Evolutionary conservation across 768 basidiomycete genomes (phyloP).

Genomic region (Cystofilobasidium macerans): DNA sequence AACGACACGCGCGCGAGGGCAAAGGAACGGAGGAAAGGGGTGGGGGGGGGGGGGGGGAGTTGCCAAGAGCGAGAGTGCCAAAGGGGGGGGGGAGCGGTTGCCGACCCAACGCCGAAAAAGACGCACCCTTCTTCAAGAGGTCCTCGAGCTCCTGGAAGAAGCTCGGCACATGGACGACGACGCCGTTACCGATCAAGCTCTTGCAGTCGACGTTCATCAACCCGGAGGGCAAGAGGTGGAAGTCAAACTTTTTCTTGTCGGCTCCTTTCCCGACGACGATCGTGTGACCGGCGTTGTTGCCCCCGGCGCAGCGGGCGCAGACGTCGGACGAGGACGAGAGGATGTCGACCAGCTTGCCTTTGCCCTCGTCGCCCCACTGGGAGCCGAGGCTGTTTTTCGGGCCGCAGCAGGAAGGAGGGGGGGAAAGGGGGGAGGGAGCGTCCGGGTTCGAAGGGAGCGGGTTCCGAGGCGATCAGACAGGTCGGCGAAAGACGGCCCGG

Average conservation of each 20-base stretch:
- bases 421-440: no score
- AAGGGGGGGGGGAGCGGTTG: slow-evolving; percentile 3
- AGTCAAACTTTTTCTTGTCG: slow-evolving; percentile 74
- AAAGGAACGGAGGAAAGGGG: no score
- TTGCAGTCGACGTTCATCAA: slow-evolving; percentile 74
- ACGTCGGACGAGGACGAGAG: slow-evolving; percentile 78
- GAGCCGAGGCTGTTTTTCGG: slow-evolving; percentile 40
- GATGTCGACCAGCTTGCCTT: slow-evolving; percentile 84
- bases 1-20: no score
- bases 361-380: slow-evolving; percentile 43
- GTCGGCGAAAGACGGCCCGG: no score
- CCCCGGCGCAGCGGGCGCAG: slow-evolving; percentile 92
- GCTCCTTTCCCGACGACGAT: slow-evolving; percentile 72
- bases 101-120: background rate
- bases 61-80: slow-evolving; percentile 5
- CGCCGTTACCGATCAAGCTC: slow-evolving; percentile 82
- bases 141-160: slow-evolving; percentile 89
- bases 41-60: no score
- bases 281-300: slow-evolving; percentile 98
- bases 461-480: no score
- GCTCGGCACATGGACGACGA: slow-evolving; percentile 91
- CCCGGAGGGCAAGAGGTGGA: slow-evolving; percentile 87
- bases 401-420: no score
- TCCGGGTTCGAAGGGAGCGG: no score
- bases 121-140: slow-evolving; percentile 65